Evolutionary conservation across 192 early-diverging fungal species (phyloP), one percentile per base, ranked within the genome.

Genomic region (Linnemannia hyalina): DNA sequence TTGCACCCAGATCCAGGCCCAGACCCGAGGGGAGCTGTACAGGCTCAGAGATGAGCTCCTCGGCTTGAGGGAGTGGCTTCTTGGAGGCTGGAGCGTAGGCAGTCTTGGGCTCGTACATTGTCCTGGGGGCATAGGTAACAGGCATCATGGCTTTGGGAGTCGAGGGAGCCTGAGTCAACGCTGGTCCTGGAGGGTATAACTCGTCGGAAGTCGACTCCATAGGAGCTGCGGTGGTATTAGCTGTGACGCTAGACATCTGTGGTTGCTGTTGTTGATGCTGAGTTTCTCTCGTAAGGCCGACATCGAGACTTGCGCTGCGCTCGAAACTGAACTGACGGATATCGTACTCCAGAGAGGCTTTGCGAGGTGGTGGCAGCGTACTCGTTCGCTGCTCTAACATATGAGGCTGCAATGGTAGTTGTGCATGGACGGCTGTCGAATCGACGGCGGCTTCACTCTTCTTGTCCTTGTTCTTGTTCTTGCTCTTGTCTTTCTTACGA

Each of bases 51-150:
- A 26, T 42, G 22, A n/a, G 46, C 15, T 82, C 81, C 35, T 80
- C 57, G 0, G 13, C 18, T 42, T 29, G 75, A 0, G 10, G 26
- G 18, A 32, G 1, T 6, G 68, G 68, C n/a, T 73, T 85, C 78
- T 80, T 85, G 6, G 69, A 22, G 0, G 73, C 23, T 9, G 80
- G 72, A 15, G 26, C 74, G 23, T 86, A 86, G 3, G 76, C 76
- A 2, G 78, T 86, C 47, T 52, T 73, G 23, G 84, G 78, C 29
- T 65, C 77, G 32, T 86, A 86, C 0, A 76, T 72, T 1, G 78
- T 86, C 60, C 42, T 73, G 7, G 84, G 78, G 4, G 78, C 69
- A 57, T 86, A 81, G 6, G 60, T 7, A 8, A 86, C 26, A 29
- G 84, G 84, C 4, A 26, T 29, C 36, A 81, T 36, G 6, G 75